Evolutionary conservation across 2,329 filamentous ascomycete species (phyloP).

Genomic region (Fonsecaea pedrosoi): DNA sequence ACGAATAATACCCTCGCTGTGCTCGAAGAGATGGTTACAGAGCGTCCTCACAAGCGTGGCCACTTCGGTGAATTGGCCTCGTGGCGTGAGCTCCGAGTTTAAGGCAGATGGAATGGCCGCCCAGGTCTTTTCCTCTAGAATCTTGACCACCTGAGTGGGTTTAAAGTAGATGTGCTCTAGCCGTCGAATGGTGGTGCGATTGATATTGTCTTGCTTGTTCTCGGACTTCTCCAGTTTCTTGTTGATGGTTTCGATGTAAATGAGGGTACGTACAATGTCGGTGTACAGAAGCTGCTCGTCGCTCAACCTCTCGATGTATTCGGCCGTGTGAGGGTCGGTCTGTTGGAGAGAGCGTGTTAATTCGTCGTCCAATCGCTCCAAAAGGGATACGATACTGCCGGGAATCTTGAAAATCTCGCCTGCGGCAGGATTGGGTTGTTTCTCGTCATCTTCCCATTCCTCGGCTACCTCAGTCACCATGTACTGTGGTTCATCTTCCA

Average conservation of each 20-base stretch:
- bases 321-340: conserved; percentile 97
- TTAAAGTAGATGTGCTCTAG: conserved; percentile 99
- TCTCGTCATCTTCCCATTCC: conserved; percentile 99
- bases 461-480: conserved; percentile 90
- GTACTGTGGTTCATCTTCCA: conserved; percentile 80
- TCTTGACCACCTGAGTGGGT: conserved; percentile 89
- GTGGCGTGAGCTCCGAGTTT: conserved; percentile 81
- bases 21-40: conserved; percentile 91
- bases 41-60: conserved; percentile 80
- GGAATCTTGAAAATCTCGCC: conserved; percentile 88
- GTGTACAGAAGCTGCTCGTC: conserved; percentile 92
- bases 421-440: conserved; percentile 74
- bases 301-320: conserved; percentile 93
- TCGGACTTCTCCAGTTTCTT: conserved; percentile 70
- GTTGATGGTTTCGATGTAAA: conserved; percentile 85
- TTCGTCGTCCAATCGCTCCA: conserved; percentile 95
- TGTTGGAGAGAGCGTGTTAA: conserved; percentile 95
- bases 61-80: conserved; percentile 71
- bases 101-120: conserved; percentile 73
- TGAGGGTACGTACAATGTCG: conserved; percentile 82
- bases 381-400: conserved; percentile 90
- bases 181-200: conserved; percentile 90
- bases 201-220: conserved; percentile 82
- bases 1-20: conserved; percentile 95
- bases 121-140: conserved; percentile 94